Evolutionary conservation across 495 filamentous ascomycete species (phyloP), one percentile per base, ranked within the genome.

Genomic region (Penicillium coffeae): DNA sequence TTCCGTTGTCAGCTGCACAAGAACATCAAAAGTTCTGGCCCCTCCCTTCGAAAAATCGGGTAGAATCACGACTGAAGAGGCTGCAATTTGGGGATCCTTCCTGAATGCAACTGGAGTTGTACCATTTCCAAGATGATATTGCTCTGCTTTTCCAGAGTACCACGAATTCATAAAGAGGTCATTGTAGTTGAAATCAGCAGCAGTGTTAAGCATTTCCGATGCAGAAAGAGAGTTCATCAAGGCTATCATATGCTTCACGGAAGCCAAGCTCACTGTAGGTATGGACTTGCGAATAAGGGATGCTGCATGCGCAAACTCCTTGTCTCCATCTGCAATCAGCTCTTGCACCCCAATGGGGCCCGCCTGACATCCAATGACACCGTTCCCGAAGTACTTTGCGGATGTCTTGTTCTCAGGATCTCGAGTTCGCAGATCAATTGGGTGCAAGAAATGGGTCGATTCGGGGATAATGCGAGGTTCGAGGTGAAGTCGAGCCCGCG

Each of bases 381-480:
- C 58, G 21, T 65, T 65, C 12, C 62, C 62, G 14, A 65, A 62
- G 37, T 65, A 65, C 12, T 14, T 32, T 5, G 54, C 14, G 0
- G 58, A 59, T 3, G 53, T 54, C 33, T 33, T 42, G 10, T 58
- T 25, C 16, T 50, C 46, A 3, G 51, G 53, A 30, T 62, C 58
- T 42, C 62, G 53, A 4, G 50, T 20, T 34, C 62, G 62, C 8
- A 62, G 37, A 30, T 62, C 46, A 15, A 65, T 54, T 16, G 62
- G 58, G 38, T 65, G 55, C 15, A 55, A 16, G 20, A 55, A 54
- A 32, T 49, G 46, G 1, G 53, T 54, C 21, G 16, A 30, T 0
- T 35, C 38, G n/a, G 20, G 30, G 25, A 20, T 16, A 35, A 57
- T 52, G 16, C 60, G 52, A 0, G 58, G 58, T 33, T 60, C 35